Percentiles rank a stretch among this genome's conserved stretches.
These are phyloP conservation scores for Sugiyamaella xylanicola DNA, from an alignment of 1,139 yeast genomes.

Conservation along the genomic window DNA sequence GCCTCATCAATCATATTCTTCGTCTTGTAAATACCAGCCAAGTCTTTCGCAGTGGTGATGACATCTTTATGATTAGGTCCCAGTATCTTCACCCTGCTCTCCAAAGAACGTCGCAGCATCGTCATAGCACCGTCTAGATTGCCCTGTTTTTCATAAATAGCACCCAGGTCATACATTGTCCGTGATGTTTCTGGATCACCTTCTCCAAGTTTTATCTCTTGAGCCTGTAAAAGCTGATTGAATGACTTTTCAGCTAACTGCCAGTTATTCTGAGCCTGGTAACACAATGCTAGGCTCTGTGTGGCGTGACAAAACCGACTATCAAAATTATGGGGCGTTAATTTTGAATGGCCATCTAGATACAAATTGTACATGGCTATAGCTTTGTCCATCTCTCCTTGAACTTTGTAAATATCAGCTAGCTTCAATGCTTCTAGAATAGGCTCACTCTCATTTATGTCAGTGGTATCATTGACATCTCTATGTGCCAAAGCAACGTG, in stretches of 20 bases:
- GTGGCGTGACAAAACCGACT: neutral
- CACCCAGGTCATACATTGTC: slow-evolving; percentile 12
- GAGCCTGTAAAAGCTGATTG: slow-evolving; percentile 4
- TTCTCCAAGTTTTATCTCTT: neutral
- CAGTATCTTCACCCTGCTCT: neutral
- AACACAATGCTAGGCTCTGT: slow-evolving; percentile 8
- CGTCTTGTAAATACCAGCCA: neutral
- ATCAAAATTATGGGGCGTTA: slow-evolving; percentile 6
- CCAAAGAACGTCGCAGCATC: slow-evolving; percentile 10
- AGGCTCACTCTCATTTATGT: slow-evolving; percentile 4
- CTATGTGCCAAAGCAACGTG: neutral
- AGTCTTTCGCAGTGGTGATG: neutral
- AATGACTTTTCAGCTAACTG: slow-evolving; percentile 1
- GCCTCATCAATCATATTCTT: neutral
- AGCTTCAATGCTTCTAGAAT: slow-evolving; percentile 11
- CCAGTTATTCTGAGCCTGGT: neutral
- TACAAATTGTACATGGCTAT: slow-evolving; percentile 13
- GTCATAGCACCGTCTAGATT: neutral
- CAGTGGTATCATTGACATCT: neutral
- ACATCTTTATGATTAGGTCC: slow-evolving; percentile 6
- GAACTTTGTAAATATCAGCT: slow-evolving; percentile 5
- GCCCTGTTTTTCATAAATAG: neutral
- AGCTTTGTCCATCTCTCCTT: slow-evolving; percentile 8
- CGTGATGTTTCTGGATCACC: neutral
- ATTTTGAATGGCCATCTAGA: slow-evolving; percentile 6